Base-by-base conservation (phyloP, 306 rosid species). In the Corylus avellana region DNA sequence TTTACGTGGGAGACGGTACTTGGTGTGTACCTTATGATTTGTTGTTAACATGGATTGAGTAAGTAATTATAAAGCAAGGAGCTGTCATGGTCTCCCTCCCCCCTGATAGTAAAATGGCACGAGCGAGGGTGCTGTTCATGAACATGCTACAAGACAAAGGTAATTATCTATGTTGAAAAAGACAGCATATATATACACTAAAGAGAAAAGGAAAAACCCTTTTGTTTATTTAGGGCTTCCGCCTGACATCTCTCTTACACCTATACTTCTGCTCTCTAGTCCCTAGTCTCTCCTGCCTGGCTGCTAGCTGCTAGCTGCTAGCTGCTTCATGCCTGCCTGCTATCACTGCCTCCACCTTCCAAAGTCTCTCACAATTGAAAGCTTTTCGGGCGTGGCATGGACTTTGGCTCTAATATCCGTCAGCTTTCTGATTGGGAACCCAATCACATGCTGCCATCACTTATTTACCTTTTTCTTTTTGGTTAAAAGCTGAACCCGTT, bases 211-310 rank as follows among this genome's bases (percentile, higher is more conserved):
- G 61, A 57, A 35, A 27, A 12, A 48, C 13, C 44, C 27, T 67
- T 74, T 67, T 74, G 35, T 67, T 73, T 82, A n/a, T 10, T 37
- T 74, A 49, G 77, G 37, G 25, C 39, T 32, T 20, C 70, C 39
- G 47, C 5, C 82, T 42, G 80, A 59, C 80, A 46, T 49, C 72
- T 50, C 71, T 77, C 37, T 49, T 22, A 39, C 82, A 1, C 74
- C 64, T 66, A 69, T 70, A 78, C 80, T 20, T 67, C 73, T 77
- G 72, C 67, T 75, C 75, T 80, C 85, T 86, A 78, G 84, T 80
- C 80, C 84, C 86, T 70, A 73, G 78, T 74, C 71, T 84, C 78
- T 78, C 75, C 35, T 63, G 77, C 81, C 32, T 61, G 68, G 64
- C 76, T 66, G 59, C 54, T 32, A 32, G 64, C 76, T 66, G 59